These are phyloP conservation scores for Delonix regia DNA, from an alignment of 306 rosid species.

Conservation along the genomic window DNA sequence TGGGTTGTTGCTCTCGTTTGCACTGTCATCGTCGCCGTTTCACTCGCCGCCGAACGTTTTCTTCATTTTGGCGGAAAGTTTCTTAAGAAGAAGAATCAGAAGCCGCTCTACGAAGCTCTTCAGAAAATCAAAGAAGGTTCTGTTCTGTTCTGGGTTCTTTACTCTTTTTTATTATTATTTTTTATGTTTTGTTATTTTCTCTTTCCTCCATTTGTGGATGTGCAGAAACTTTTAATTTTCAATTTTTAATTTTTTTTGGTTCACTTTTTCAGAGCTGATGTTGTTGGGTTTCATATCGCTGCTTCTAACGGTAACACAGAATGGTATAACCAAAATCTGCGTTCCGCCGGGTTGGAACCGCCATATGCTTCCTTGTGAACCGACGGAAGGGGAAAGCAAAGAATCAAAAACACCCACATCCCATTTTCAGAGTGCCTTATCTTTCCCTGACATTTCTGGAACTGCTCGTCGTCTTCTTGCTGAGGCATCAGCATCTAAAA, in stretches of 20 bases:
- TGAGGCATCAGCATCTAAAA: conserved; percentile 15
- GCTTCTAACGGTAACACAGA: conserved; percentile 78
- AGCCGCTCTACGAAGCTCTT: conserved; percentile 81
- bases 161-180: background rate
- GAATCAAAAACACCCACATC: conserved; percentile 13
- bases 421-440: conserved; percentile 55
- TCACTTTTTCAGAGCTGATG: conserved; percentile 69
- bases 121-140: conserved; percentile 86
- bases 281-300: conserved; percentile 90
- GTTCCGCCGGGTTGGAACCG: conserved; percentile 41
- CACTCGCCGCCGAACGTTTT: conserved; percentile 70
- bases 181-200: background rate
- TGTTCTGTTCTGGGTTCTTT: background rate
- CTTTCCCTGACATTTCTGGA: conserved; percentile 33
- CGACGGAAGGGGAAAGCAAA: background rate
- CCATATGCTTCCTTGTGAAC: conserved; percentile 75
- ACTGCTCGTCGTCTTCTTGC: conserved; percentile 48
- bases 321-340: conserved; percentile 68
- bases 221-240: background rate
- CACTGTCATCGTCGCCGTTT: conserved; percentile 75
- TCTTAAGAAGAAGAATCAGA: conserved; percentile 66
- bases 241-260: background rate
- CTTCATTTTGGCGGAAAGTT: conserved; percentile 69
- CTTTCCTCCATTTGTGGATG: background rate
- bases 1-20: conserved; percentile 90